Percentiles rank a stretch among this genome's conserved stretches.
phyloP scores from a whole-genome alignment of 2,329 filamentous ascomycete species.

The Penicillium sp. region DNA sequence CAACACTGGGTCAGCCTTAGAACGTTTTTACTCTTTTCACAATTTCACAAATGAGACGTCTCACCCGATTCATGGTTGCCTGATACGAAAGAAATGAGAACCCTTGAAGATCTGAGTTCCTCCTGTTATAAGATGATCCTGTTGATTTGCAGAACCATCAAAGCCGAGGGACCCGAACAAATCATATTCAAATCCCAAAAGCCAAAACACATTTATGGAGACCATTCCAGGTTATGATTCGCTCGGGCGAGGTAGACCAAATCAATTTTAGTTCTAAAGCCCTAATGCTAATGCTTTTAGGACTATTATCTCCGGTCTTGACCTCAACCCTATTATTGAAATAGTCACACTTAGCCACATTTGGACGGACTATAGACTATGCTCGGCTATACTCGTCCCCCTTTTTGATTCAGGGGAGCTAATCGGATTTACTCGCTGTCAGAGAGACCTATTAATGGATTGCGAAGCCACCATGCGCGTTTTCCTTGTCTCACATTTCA shows the following conservation, averaged over 20 bases:
- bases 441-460: slow-evolving; percentile 4
- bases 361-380: background rate
- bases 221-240: background rate
- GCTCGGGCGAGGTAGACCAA: slow-evolving; percentile 13
- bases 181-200: slow-evolving; percentile 13
- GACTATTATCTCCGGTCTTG: slow-evolving; percentile 13
- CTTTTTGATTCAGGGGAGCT: slow-evolving; percentile 14
- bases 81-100: too few relatives aligned
- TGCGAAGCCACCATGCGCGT: slow-evolving; percentile 11
- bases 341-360: slow-evolving; percentile 4
- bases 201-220: slow-evolving; percentile 14
- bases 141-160: too few relatives aligned
- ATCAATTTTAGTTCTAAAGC: slow-evolving; percentile 1
- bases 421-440: slow-evolving; percentile 8
- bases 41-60: background rate
- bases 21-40: background rate
- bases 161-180: slow-evolving; percentile 9
- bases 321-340: background rate
- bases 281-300: slow-evolving; percentile 15
- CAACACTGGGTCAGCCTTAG: slow-evolving; percentile 19
- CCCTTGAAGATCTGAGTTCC: too few relatives aligned
- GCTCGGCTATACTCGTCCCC: slow-evolving; percentile 18
- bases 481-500: slow-evolving; percentile 5
- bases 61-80: background rate
- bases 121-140: too few relatives aligned